A percentile compares a stretch with the other conserved stretches of the same genome.
These are phyloP conservation scores for Penicillium tannophilum DNA, from an alignment of 495 filamentous ascomycete genomes.

Conservation along the genomic window DNA sequence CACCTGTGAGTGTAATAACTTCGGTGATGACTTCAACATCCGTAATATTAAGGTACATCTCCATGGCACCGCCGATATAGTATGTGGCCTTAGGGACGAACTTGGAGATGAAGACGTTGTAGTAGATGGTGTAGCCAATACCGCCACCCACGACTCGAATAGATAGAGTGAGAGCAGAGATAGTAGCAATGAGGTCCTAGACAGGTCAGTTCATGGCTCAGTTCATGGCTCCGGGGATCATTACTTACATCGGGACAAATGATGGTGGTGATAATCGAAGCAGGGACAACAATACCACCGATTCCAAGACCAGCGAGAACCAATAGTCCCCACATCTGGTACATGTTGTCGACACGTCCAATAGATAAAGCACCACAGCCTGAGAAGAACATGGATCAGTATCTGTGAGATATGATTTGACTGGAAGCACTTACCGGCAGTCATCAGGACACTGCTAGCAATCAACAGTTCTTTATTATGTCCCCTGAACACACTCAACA, in stretches of 20 bases:
- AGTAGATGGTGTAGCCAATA: constrained; percentile 75
- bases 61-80: constrained; percentile 58
- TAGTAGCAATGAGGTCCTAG: constrained; percentile 70
- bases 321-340: constrained; percentile 62
- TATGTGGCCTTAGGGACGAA: constrained; percentile 54
- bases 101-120: constrained; percentile 72
- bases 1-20: constrained; percentile 60
- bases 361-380: constrained; percentile 64
- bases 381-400: constrained; percentile 19
- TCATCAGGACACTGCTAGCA: constrained; percentile 65
- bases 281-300: constrained; percentile 73
- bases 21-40: constrained; percentile 39
- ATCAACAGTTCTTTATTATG: constrained; percentile 67
- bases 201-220: not conserved
- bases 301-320: constrained; percentile 68
- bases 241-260: constrained; percentile 62
- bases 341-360: constrained; percentile 59
- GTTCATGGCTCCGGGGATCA: not conserved
- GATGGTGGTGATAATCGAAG: constrained; percentile 71
- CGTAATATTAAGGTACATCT: constrained; percentile 55
- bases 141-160: constrained; percentile 71
- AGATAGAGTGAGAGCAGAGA: constrained; percentile 71
- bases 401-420: not conserved
- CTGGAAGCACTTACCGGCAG: constrained; percentile 50
- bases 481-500: constrained; percentile 62